phyloP scores from a whole-genome alignment of 495 filamentous ascomycete species.

The Chaetomium tenue region DNA sequence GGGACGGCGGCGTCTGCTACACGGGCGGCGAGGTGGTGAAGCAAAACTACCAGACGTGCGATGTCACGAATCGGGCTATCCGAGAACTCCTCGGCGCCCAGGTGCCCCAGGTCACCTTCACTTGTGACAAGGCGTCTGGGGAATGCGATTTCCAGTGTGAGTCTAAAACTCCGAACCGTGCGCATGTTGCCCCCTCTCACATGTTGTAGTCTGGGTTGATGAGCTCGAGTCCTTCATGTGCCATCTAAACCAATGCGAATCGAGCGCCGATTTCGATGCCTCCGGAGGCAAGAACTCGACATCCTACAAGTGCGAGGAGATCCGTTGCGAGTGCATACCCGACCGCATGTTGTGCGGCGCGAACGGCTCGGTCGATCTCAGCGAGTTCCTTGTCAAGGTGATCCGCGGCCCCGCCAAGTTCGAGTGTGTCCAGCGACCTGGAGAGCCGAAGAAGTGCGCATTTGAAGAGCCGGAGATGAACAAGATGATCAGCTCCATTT shows the following conservation, averaged over 20 bases:
- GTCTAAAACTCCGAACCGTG: slow-evolving; percentile 26
- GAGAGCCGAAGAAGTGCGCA: slow-evolving; percentile 61
- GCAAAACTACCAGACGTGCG: slow-evolving; percentile 95
- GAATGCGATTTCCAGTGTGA: slow-evolving; percentile 92
- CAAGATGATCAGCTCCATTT: slow-evolving; percentile 77
- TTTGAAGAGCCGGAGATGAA: slow-evolving; percentile 93
- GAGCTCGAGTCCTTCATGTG: slow-evolving; percentile 96
- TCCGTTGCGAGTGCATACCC: slow-evolving; percentile 82
- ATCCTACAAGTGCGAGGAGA: slow-evolving; percentile 76
- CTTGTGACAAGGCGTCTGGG: slow-evolving; percentile 68
- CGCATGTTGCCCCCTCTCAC: slow-evolving; percentile 39
- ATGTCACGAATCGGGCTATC: slow-evolving; percentile 93
- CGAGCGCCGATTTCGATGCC: slow-evolving; percentile 62
- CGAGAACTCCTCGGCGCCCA: slow-evolving; percentile 76
- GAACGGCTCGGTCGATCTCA: slow-evolving; percentile 85
- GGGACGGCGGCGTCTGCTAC: slow-evolving; percentile 82
- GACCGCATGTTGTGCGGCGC: slow-evolving; percentile 92
- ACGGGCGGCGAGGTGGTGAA: slow-evolving; percentile 85
- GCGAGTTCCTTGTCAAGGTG: slow-evolving; percentile 72
- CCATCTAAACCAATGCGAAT: slow-evolving; percentile 75
- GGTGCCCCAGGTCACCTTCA: slow-evolving; percentile 91
- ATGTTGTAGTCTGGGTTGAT: slow-evolving; percentile 78
- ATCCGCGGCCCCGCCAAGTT: slow-evolving; percentile 89
- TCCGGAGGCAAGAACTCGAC: slow-evolving; percentile 68
- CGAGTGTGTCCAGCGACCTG: slow-evolving; percentile 61